Base-by-base conservation (phyloP, 805 yeast species). In the Hanseniaspora taiwanica region DNA sequence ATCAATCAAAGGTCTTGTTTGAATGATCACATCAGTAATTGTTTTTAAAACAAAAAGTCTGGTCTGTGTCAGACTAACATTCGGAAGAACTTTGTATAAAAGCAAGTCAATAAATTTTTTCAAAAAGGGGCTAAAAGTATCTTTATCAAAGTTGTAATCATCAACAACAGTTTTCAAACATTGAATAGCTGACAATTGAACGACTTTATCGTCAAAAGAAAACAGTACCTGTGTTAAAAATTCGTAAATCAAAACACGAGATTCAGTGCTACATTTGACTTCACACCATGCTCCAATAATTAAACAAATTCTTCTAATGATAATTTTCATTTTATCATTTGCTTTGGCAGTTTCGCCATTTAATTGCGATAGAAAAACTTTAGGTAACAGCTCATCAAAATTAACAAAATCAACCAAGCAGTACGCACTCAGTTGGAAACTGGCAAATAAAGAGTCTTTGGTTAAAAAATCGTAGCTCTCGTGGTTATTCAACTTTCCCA, bases 81-180 rank as follows among this genome's bases (percentile, higher is more conserved):
- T 62, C 6, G 65, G 60, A 31, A 85, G 52, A 16, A 81, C 51
- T 7, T 57, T 56, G 24, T 55, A 49, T 21, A 85, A 55, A 12
- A 77, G 53, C n/a, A 68, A 55, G 2, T 59, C 49, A 9, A 81
- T 68, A 32, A 71, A 69, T 1, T 65, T 65, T 21, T 71, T 68
- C 40, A 81, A 62, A 51, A 62, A 86, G 1, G 89, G 84, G 46
- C 71, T 60, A 50, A 91, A 84, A 23, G 65, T 75, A 13, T 61
- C 64, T 44, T 82, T 78, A 29, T 75, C 68, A 56, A 89, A 87
- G 44, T 82, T 87, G 83, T 93, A 84, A 51, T 86, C 96, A 45
- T 84, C 87, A 24, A 89, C 65, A 37, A 82, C 66, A 21, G 73
- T 68, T 44, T 76, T 69, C 17, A 87, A 60, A 0, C 89, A 74